Base-by-base conservation (phyloP, 163 green algal species). In the Chloroidium sp. region DNA sequence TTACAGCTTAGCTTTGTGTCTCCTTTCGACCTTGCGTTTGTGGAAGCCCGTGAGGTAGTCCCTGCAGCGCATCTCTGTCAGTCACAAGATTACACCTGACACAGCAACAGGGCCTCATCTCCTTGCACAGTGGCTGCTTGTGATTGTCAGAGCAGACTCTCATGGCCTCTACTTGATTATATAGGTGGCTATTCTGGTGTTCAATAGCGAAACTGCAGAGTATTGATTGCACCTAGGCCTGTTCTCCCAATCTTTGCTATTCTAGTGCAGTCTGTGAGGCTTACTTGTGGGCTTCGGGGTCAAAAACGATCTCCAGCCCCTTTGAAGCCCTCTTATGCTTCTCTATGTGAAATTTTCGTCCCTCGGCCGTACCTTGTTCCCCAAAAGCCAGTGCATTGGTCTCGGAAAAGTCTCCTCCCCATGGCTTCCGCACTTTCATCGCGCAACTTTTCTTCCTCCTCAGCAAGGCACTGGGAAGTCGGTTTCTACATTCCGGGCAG, bases 11-110 rank as follows among this genome's bases (percentile, higher is more conserved):
- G 89, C 89, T 3, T 89, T 86, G 59, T 90, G 87, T 1, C 86
- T 78, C 10, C 89, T 78, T 76, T 91, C 84, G 78, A 89, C 81
- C 82, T 92, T 93, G 3, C 89, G 84, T 67, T 93, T 93, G 4
- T 89, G 79, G 61, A 93, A 93, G n/a, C 89, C 89, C 12, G 89
- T 93, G 3, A 93, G 82, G 64, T 88, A 93, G 1, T 90, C 88
- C 84, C 88, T 93, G 84, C 58, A 74, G 36, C 36, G 36, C 36
- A 36, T 36, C 36, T 36, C 36, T 36, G 36, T 36, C 36, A 36
- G 36, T 36, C 36, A 36, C 36, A 36, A 36, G 36, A 36, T 36
- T 36, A 36, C 36, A 36, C 36, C 36, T 36, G 36, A 36, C 36
- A 36, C 36, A 36, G 36, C 36, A 62, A 61, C 78, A 59, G 67